These are phyloP conservation scores for Domatiomyces catenatus DNA, from an alignment of 2,329 filamentous ascomycete species.

Conservation along the genomic window DNA sequence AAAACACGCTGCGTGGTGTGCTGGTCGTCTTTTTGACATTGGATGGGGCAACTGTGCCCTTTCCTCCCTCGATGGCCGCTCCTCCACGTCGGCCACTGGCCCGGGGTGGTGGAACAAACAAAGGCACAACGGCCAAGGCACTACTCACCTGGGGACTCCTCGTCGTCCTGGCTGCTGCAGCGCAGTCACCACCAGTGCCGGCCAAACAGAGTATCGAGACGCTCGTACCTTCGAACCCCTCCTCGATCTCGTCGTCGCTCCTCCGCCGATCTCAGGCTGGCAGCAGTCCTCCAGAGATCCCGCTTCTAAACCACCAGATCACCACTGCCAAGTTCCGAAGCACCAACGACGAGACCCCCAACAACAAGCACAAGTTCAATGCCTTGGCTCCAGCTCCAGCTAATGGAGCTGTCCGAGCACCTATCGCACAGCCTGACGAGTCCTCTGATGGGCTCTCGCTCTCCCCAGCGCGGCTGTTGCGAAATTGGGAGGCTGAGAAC, in stretches of 20 bases:
- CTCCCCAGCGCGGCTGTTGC: conserved; percentile 88
- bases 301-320: conserved; percentile 15
- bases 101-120: conserved; percentile 5
- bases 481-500: conserved; percentile 99
- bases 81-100: conserved; percentile 14
- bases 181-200: conserved; percentile 7
- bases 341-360: conserved; percentile 13
- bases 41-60: background rate
- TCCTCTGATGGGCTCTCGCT: conserved; percentile 53
- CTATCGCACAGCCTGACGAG: conserved; percentile 56
- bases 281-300: conserved; percentile 19
- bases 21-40: background rate
- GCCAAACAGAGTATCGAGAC: conserved; percentile 4
- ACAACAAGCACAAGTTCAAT: conserved; percentile 11
- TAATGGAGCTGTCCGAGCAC: conserved; percentile 72
- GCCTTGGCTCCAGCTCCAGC: conserved; percentile 83
- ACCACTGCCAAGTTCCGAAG: conserved; percentile 15
- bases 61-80: conserved; percentile 9
- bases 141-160: conserved; percentile 15
- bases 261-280: conserved; percentile 12
- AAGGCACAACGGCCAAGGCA: conserved; percentile 11
- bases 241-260: conserved; percentile 5
- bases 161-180: conserved; percentile 11
- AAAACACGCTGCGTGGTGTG: background rate
- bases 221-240: conserved; percentile 11